Base-by-base conservation (phyloP, 208 protist genomes). In the Leishmania tropica region DNA sequence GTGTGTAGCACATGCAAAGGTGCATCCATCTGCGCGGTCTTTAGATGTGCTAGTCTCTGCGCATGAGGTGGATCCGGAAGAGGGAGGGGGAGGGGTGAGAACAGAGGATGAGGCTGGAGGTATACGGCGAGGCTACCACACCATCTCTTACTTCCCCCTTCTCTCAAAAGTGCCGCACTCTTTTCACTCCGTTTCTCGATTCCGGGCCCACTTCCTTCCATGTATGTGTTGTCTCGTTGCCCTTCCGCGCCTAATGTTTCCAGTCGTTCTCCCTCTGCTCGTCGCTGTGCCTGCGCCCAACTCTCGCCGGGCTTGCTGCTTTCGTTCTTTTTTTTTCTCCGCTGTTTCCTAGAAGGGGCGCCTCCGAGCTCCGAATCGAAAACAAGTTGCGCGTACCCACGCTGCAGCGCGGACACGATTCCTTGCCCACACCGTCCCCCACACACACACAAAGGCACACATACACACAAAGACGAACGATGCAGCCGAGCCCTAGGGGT, bases 401-500 rank as follows among this genome's bases (percentile, higher is more conserved):
- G 28, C 28, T 53, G 31, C 45, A 74, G 24, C 17, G 70, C 10
- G 10, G 45, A 24, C 45, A 40, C 40, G 6, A 7, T 31, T 13
- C 2, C 31, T 28, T 35, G 8, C 0, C 45, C 45, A 48, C 45
- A 48, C 45, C 45, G 45, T 48, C 45, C 45, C 45, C 45, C 45
- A 2, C 45, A 28, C 48, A 60, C 2, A 2, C 21, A 73, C 42
- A 51, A 42, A 73, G 21, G 53, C 42, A 11, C 42, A 51, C 17
- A 11, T 10, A 48, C 10, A 54, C 68, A 54, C 45, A 53, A 24
- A 37, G 1, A 74, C 48, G 24, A 54, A 62, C 45, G 11, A 86
- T 81, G 75, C 75, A 85, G 82, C 48, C 77, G 28, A 48, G 45
- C 0, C 45, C 83, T 6, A 53, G 45, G 19, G 64, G 37, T 8